Conservation (phyloP, 78 protist genomes). For the Dictyostelium citrinum region DNA sequence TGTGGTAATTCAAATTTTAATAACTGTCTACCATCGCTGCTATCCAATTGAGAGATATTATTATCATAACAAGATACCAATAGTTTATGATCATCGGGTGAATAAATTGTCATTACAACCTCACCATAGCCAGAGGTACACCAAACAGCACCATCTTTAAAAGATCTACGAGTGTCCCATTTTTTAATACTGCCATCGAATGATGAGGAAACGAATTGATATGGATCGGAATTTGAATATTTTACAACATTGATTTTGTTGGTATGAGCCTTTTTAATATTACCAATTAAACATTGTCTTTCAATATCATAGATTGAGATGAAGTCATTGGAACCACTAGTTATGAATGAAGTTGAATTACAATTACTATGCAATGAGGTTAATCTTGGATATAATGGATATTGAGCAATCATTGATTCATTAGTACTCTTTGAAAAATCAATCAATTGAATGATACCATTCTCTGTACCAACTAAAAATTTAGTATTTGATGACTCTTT, state of each 20-base stretch:
- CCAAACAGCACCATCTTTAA: not conserved
- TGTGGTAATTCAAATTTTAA: not conserved
- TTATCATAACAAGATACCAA: not conserved
- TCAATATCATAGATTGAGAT: not conserved
- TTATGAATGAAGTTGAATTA: not conserved
- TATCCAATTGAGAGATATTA: not conserved
- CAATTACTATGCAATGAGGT: not conserved
- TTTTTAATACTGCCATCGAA: not conserved
- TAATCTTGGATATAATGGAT: not conserved
- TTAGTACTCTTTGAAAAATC: not conserved
- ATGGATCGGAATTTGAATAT: not conserved
- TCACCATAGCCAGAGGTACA: not conserved
- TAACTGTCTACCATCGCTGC: not conserved
- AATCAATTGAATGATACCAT: not conserved
- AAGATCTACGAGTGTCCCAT: not conserved
- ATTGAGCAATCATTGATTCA: not conserved
- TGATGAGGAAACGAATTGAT: not conserved
- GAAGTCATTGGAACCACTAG: not conserved
- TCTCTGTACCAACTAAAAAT: not conserved
- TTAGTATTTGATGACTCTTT: not conserved
- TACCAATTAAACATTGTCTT: not conserved
- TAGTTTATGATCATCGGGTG: not conserved
- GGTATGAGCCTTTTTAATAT: not conserved
- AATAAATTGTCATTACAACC: not conserved
- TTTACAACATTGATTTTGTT: not conserved